Percentiles rank a stretch among this genome's conserved stretches.
phyloP scores from a whole-genome alignment of 495 filamentous ascomycete species.

The Hypoxylon crocopeplum region DNA sequence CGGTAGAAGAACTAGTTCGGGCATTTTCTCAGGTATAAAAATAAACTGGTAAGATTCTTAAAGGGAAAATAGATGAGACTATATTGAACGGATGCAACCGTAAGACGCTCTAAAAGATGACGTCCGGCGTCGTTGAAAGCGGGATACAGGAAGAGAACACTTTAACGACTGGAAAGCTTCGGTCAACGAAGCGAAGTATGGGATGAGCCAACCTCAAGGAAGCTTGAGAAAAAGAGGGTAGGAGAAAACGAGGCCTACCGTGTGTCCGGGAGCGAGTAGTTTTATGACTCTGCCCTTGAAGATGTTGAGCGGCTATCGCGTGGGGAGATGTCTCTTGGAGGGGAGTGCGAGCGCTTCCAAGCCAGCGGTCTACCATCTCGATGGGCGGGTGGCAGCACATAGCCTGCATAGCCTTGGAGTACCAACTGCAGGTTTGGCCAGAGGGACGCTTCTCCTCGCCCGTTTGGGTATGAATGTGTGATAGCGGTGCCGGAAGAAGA shows the following conservation, averaged over 20 bases:
- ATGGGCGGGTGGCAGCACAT: constrained; percentile 32
- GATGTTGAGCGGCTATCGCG: constrained; percentile 40
- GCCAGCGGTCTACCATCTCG: constrained; percentile 18
- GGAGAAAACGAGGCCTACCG: constrained; percentile 32
- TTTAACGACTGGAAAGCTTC: constrained; percentile 55
- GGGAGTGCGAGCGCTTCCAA: constrained; percentile 38
- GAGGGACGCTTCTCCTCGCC: constrained; percentile 24
- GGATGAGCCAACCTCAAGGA: constrained; percentile 45
- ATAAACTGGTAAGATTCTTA: constrained; percentile 34
- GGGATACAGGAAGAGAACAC: constrained; percentile 30
- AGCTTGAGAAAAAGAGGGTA: constrained; percentile 43
- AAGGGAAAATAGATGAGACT: constrained; percentile 20
- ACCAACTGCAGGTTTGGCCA: constrained; percentile 30
- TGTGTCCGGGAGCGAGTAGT: constrained; percentile 38
- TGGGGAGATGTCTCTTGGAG: constrained; percentile 18
- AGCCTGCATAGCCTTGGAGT: constrained; percentile 31
- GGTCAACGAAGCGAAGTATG: constrained; percentile 58
- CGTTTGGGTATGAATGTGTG: constrained; percentile 37
- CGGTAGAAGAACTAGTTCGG: constrained; percentile 61
- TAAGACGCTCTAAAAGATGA: constrained; percentile 40
- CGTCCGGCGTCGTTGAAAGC: constrained; percentile 53
- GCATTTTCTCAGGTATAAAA: constrained; percentile 58
- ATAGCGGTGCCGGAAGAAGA: constrained; percentile 31
- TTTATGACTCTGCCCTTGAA: constrained; percentile 39
- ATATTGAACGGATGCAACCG: constrained; percentile 19